A percentile compares a stretch with the other conserved stretches of the same genome.
These are phyloP conservation scores for Tulasnella sp. DNA, from an alignment of 768 basidiomycete genomes.

Conservation along the genomic window DNA sequence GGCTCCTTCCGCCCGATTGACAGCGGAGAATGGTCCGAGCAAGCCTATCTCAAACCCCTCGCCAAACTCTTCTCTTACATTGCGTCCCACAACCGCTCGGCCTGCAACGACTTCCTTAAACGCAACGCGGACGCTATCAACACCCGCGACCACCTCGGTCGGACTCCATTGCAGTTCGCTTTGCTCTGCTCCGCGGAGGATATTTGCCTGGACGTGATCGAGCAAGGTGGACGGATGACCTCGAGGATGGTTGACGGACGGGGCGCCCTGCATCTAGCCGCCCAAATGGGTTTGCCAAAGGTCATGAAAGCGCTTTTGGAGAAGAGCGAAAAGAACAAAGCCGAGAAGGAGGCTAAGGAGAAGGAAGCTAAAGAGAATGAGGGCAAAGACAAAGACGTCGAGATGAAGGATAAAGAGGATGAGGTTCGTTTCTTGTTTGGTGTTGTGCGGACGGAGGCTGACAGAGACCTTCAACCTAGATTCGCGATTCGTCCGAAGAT, in stretches of 20 bases:
- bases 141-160: slow-evolving; percentile 63
- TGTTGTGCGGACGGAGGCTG: too few relatives aligned
- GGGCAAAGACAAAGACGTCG: not conserved
- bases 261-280: slow-evolving; percentile 60
- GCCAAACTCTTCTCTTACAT: slow-evolving; percentile 63
- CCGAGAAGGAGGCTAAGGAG: slow-evolving; percentile 33
- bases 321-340: slow-evolving; percentile 48
- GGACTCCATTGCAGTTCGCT: slow-evolving; percentile 61
- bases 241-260: slow-evolving; percentile 62
- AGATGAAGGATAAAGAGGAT: slow-evolving; percentile 40
- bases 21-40: slow-evolving; percentile 65
- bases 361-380: slow-evolving; percentile 30
- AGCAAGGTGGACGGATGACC: slow-evolving; percentile 60
- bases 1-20: slow-evolving; percentile 71
- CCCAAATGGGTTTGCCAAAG: slow-evolving; percentile 43
- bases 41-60: slow-evolving; percentile 60
- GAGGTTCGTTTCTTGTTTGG: slow-evolving; percentile 33
- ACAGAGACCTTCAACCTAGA: slow-evolving; percentile 31
- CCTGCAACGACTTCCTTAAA: slow-evolving; percentile 49
- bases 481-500: slow-evolving; percentile 32
- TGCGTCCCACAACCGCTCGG: slow-evolving; percentile 49
- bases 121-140: slow-evolving; percentile 47
- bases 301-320: slow-evolving; percentile 58
- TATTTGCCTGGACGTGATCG: slow-evolving; percentile 56
- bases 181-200: slow-evolving; percentile 53